These are phyloP conservation scores for Ogataea paradorogensis DNA, from an alignment of 805 yeast species.

Conservation along the genomic window DNA sequence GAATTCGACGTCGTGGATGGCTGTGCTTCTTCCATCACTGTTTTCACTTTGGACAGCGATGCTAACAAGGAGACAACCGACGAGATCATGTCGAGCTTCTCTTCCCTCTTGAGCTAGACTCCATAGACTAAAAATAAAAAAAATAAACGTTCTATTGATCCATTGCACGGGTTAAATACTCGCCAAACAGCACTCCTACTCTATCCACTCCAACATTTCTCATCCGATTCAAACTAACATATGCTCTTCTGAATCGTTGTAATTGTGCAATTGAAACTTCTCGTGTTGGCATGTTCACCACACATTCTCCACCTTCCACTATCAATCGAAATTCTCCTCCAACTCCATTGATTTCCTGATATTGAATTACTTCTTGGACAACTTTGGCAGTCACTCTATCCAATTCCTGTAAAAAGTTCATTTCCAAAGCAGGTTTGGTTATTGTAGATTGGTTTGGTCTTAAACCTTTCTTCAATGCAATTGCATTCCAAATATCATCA, in stretches of 20 bases:
- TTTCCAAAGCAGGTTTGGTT: slow-evolving; percentile 73
- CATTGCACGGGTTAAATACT: slow-evolving; percentile 67
- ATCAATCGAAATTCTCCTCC: slow-evolving; percentile 50
- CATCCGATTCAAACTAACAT: slow-evolving; percentile 75
- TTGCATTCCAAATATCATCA: slow-evolving; percentile 63
- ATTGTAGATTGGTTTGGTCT: slow-evolving; percentile 85
- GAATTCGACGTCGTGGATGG: slow-evolving; percentile 34
- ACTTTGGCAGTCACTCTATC: slow-evolving; percentile 70
- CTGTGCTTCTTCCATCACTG: slow-evolving; percentile 44
- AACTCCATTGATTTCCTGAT: slow-evolving; percentile 49
- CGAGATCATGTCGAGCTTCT: slow-evolving; percentile 8
- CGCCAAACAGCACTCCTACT: slow-evolving; percentile 71
- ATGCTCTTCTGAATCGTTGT: slow-evolving; percentile 81
- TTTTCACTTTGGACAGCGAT: slow-evolving; percentile 47
- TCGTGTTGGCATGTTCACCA: slow-evolving; percentile 58
- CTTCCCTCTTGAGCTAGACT: slow-evolving; percentile 2
- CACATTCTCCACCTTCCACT: slow-evolving; percentile 34
- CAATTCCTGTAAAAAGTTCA: slow-evolving; percentile 72
- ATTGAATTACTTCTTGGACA: slow-evolving; percentile 57
- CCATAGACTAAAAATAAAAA: neutral
- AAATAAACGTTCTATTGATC: slow-evolving; percentile 25
- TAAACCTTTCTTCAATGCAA: slow-evolving; percentile 59
- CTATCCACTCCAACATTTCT: slow-evolving; percentile 68
- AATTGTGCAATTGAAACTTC: slow-evolving; percentile 69
- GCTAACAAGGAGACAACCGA: slow-evolving; percentile 22